phyloP scores from a whole-genome alignment of 108 stramenopile genomes.

The Cyclotella choctawhatcheeana region DNA sequence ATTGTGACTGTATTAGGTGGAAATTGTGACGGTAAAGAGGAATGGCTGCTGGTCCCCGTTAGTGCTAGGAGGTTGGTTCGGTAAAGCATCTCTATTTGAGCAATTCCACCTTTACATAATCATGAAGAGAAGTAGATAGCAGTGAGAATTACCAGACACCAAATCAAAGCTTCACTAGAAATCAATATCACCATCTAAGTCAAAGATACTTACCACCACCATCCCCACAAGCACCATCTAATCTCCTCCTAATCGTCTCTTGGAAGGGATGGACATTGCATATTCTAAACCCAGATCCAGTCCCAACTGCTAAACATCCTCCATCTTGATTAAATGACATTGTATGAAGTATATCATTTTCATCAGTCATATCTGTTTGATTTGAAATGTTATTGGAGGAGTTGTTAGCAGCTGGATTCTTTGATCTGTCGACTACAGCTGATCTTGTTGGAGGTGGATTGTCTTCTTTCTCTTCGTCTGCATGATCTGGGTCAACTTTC shows the following conservation, averaged over 20 bases:
- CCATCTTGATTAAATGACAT: slow-evolving; percentile 90
- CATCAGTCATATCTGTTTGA: slow-evolving; percentile 33
- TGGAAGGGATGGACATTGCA: slow-evolving; percentile 95
- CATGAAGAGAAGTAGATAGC: background rate
- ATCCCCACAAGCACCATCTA: slow-evolving; percentile 36
- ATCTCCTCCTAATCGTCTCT: slow-evolving; percentile 79
- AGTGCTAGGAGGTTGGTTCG: slow-evolving; percentile 98
- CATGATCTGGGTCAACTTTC: too few relatives aligned
- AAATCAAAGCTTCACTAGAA: background rate
- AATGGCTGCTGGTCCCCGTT: slow-evolving; percentile 80
- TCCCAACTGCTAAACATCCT: slow-evolving; percentile 90
- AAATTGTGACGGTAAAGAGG: slow-evolving; percentile 83
- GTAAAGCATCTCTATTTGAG: slow-evolving; percentile 98
- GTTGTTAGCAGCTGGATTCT: background rate
- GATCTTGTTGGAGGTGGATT: background rate
- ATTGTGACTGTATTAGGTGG: slow-evolving; percentile 98
- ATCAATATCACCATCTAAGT: background rate
- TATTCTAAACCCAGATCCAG: slow-evolving; percentile 93
- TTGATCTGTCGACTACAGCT: background rate
- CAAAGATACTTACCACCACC: slow-evolving; percentile 37
- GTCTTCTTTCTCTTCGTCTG: too few relatives aligned
- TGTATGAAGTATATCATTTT: slow-evolving; percentile 60
- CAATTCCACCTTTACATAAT: slow-evolving; percentile 77
- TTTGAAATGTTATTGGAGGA: background rate
- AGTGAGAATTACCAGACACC: too few relatives aligned